Evolutionary conservation across 202 grass and related monocot genomes (phyloP), one percentile per base, ranked within the genome.

Genomic region (Setaria viridis): DNA sequence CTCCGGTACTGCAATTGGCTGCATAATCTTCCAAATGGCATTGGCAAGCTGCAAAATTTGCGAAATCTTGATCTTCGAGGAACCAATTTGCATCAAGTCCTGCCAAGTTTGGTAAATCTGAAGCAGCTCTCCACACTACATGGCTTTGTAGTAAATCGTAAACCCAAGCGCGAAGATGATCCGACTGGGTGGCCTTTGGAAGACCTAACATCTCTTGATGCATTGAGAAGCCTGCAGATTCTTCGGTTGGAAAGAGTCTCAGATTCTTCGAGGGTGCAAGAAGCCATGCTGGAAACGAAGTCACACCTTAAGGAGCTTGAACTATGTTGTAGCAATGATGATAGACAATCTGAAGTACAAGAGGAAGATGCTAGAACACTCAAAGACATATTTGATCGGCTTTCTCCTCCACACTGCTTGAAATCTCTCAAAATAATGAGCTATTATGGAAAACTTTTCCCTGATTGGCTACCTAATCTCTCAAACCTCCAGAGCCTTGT

Each of bases 151-250:
- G 80, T 91, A 46, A 88, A 87, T 19, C 25, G 59, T n/a, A 86
- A 43, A 19, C 11, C 78, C 25, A 48, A 34, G 5, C 55, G 10
- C 20, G 60, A 88, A 5, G 42, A 85, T 62, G 80, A 89, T 68
- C 80, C 37, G 0, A 88, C 74, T 30, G 79, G 86, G 9, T 89
- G 80, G 67, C 80, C 86, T 57, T 78, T 94, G 73, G 83, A 94
- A 87, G 71, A 89, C 53, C 41, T 94, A 29, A 82, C 80, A 59
- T 33, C 56, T 72, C 84, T 91, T 41, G 49, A 82, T 72, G 73
- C 68, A 76, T 30, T 91, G 60, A 89, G 75, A 81, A 86, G 67
- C 51, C 86, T 94, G 55, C 83, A 91, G 34, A 87, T 94, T 49
- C 13, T 72, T 16, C 91, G 81, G 14, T 48, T 91, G 67, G 89